Base-by-base conservation (phyloP, 768 basidiomycete genomes). In the Hypholoma sublateritium region DNA sequence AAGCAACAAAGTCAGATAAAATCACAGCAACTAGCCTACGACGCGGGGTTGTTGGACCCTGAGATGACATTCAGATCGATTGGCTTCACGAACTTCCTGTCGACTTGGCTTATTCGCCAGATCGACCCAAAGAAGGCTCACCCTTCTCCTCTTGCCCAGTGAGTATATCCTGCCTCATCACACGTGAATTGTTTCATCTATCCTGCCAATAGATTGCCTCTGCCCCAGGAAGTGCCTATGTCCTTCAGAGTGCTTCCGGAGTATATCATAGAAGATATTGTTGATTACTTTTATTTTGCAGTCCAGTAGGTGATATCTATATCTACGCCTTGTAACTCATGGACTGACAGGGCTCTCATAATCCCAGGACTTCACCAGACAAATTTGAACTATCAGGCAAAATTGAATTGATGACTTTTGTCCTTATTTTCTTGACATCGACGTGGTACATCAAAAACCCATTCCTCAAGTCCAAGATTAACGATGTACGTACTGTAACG, bases 381-480 rank as follows among this genome's bases (percentile, higher is more conserved):
- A 91, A 88, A 50, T 83, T 98, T 50, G 89, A 93, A 57, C 72
- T 91, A 48, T 79, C 88, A 0, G 94, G 95, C 44, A 95, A 93
- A 74, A 83, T 85, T 11, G 94, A 95, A 62, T 75, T 98, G 13
- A 75, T 98, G 63, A 83, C 87, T 0, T 98, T 98, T 72, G 82
- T 87, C 17, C 74, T 99, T 62, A 94, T 93, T 2, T 98, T 98
- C 80, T 75, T 99, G 58, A 85, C 88, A 5, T 94, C 93, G 36
- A 96, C 95, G 0, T 94, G 93, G 84, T 98, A 95, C 70, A 95
- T 99, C 80, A 97, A 97, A 77, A 99, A 98, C 64, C 97, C 97
- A 0, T 98, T 96, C 79, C 70, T 99, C 64, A 98, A 98, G 73
- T 86, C 93, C 17, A 96, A 98, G 72, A 89, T 98, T 58, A 94